Evolutionary conservation across 2,329 filamentous ascomycete species (phyloP).

Genomic region (Aspergillus novofumigatus): DNA sequence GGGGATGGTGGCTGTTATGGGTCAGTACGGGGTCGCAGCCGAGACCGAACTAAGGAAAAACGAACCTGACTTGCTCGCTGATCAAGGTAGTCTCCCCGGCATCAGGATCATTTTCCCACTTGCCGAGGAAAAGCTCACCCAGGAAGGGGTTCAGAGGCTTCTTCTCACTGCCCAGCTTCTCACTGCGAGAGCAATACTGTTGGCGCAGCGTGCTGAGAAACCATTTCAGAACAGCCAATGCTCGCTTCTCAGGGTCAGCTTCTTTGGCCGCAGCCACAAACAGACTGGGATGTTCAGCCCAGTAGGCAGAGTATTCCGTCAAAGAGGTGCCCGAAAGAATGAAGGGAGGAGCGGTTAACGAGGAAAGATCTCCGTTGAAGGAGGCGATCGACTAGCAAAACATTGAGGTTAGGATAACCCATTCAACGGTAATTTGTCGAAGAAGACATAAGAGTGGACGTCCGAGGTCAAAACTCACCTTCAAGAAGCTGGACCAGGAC

Average conservation of each 20-base stretch:
- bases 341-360: conserved; percentile 75
- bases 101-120: conserved; percentile 70
- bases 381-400: conserved; percentile 62
- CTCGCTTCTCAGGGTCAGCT: conserved; percentile 73
- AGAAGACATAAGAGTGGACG: neutral
- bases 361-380: conserved; percentile 77
- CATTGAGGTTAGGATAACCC: conserved; percentile 5
- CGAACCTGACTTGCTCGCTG: conserved; percentile 82
- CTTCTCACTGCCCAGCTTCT: conserved; percentile 86
- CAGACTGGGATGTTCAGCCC: conserved; percentile 72
- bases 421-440: neutral
- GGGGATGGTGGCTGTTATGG: conserved; percentile 71
- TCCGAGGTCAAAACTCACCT: conserved; percentile 26
- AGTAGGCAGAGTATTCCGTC: conserved; percentile 78
- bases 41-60: neutral
- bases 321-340: conserved; percentile 75
- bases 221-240: conserved; percentile 89
- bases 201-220: conserved; percentile 91
- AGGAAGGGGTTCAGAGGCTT: conserved; percentile 96
- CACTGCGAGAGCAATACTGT: conserved; percentile 70
- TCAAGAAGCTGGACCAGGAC: conserved; percentile 47
- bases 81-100: conserved; percentile 77
- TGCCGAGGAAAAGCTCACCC: conserved; percentile 88
- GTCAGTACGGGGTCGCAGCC: conserved; percentile 7
- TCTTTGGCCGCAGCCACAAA: conserved; percentile 80